Base-by-base conservation (phyloP, 2,329 filamentous ascomycete species). In the Lachnellula arida region DNA sequence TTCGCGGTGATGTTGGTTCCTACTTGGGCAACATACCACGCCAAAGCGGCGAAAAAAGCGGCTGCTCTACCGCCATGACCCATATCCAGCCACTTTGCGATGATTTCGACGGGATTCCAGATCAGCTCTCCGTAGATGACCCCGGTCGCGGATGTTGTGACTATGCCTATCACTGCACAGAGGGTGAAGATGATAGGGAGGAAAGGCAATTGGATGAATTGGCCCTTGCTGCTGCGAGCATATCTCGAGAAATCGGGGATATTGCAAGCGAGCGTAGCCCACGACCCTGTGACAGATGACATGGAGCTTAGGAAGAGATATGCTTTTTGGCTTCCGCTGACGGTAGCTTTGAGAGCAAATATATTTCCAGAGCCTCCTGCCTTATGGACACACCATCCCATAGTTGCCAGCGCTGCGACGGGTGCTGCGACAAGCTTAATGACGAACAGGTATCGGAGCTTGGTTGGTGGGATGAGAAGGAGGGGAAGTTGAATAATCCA, bases 351-450 rank as follows among this genome's bases (percentile, higher is more conserved):
- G 14, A 58, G 47, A 5, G 60, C 56, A 25, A 67, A 69, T 35
- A 69, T 66, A 0, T 62, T 43, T 4, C 66, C 66, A 28, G 59
- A 60, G 2, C 78, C 78, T 19, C 79, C 78, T 3, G 80, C 78
- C 50, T 81, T 80, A 4, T 78, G 76, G 57, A 87, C 77, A 4
- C 79, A 79, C 83, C 84, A 87, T 46, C 83, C 79, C 64, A 87
- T 74, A 22, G 84, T 84, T 2, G 80, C 81, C 56, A 87, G 75
- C 65, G 81, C 84, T 2, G 80, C 78, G n/a, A 81, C 71, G 1
- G 82, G 84, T 11, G 84, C 77, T 3, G 75, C 67, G 4, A 77
- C 60, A 0, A 77, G 65, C 68, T 81, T 81, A 57, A 76, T 59
- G 44, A 78, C 73, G 62, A 83, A 82, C 42, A 84, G 64, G 65